These are phyloP conservation scores for Fusarium brachygibbosum DNA, from an alignment of 2,329 filamentous ascomycete genomes.

Conservation along the genomic window DNA sequence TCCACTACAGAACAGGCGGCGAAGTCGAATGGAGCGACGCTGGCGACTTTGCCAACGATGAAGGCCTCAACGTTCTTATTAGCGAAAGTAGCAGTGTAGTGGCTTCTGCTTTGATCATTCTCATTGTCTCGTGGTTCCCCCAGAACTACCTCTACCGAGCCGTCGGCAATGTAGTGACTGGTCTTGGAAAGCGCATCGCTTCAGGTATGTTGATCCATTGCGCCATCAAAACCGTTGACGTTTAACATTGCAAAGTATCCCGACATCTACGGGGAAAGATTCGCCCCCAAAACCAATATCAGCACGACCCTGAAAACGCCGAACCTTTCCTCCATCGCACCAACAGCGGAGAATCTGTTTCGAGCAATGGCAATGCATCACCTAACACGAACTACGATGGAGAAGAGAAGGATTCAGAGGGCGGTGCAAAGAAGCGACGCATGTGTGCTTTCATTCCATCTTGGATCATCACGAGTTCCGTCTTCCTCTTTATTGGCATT, in stretches of 20 bases:
- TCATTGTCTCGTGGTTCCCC: slow-evolving; percentile 44
- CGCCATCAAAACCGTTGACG: background rate
- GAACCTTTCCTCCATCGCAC: slow-evolving; percentile 34
- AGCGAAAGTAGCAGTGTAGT: slow-evolving; percentile 48
- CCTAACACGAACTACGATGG: slow-evolving; percentile 8
- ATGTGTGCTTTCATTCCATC: slow-evolving; percentile 30
- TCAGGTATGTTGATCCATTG: slow-evolving; percentile 40
- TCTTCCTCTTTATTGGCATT: slow-evolving; percentile 42
- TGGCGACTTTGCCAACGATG: slow-evolving; percentile 47
- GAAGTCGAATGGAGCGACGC: slow-evolving; percentile 52
- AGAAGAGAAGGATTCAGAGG: slow-evolving; percentile 27
- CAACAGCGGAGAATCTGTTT: slow-evolving; percentile 14
- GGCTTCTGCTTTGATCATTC: slow-evolving; percentile 38
- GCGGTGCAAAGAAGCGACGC: slow-evolving; percentile 1
- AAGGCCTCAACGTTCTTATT: slow-evolving; percentile 50
- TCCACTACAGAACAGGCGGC: slow-evolving; percentile 51
- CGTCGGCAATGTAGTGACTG: slow-evolving; percentile 41
- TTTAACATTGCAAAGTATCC: slow-evolving; percentile 32
- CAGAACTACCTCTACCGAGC: slow-evolving; percentile 42
- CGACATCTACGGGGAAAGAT: slow-evolving; percentile 33
- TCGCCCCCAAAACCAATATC: slow-evolving; percentile 19
- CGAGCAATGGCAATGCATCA: slow-evolving; percentile 12
- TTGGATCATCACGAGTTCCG: slow-evolving; percentile 22
- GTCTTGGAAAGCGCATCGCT: slow-evolving; percentile 31
- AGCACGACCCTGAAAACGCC: slow-evolving; percentile 39